These are phyloP conservation scores for Apiospora malaysiana DNA, from an alignment of 2,329 filamentous ascomycete genomes.

Conservation along the genomic window DNA sequence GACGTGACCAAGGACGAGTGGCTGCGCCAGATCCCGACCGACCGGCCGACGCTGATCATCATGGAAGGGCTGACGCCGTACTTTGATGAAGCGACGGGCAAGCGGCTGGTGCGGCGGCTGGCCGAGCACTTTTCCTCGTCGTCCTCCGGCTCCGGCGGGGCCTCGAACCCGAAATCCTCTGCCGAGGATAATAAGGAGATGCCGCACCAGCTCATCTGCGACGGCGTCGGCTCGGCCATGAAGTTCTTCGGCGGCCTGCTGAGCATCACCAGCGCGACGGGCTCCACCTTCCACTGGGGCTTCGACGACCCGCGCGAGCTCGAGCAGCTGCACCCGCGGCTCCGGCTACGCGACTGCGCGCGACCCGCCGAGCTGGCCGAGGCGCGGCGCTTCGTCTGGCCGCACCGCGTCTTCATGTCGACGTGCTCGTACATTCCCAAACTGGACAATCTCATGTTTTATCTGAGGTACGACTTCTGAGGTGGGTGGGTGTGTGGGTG, in stretches of 20 bases:
- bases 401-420: conserved; percentile 26
- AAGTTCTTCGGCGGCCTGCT: conserved; percentile 28
- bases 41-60: conserved; percentile 36
- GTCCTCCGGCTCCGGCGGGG: conserved; percentile 17
- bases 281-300: conserved; percentile 34
- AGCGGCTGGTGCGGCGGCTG: conserved; percentile 33
- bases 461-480: conserved; percentile 29
- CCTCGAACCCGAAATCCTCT: no score
- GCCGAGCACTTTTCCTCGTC: conserved; percentile 31
- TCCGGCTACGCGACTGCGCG: conserved; percentile 30
- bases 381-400: conserved; percentile 24
- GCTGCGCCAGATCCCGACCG: conserved; percentile 38
- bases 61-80: conserved; percentile 43
- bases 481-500: not conserved
- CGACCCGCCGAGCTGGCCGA: conserved; percentile 27
- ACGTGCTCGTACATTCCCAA: conserved; percentile 29
- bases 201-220: conserved; percentile 34
- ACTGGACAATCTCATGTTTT: conserved; percentile 30
- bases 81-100: conserved; percentile 33
- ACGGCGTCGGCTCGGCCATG: conserved; percentile 31
- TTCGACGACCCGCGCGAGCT: conserved; percentile 33
- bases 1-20: conserved; percentile 37
- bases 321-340: conserved; percentile 30
- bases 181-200: not conserved
- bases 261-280: conserved; percentile 28